phyloP scores from a whole-genome alignment of 257 asterid species.

The Solanum habrochaites region DNA sequence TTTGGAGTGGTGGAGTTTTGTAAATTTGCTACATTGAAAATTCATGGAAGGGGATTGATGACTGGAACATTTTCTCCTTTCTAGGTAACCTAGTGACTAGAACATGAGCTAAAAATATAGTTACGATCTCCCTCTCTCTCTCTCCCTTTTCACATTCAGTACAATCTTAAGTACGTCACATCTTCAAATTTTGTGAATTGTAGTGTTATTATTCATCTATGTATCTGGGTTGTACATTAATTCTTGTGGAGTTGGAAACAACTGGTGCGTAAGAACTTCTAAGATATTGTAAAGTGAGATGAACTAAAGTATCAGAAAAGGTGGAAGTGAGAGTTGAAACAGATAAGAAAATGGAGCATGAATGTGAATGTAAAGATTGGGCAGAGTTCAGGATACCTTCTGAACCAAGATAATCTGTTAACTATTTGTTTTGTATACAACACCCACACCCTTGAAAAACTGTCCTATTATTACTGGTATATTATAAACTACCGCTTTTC shows the following conservation, averaged over 20 bases:
- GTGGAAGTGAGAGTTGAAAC: neutral
- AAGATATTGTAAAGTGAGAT: neutral
- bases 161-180: neutral
- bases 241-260: neutral
- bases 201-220: neutral
- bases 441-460: neutral
- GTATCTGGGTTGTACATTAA: neutral
- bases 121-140: neutral
- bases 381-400: neutral
- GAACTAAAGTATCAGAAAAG: neutral
- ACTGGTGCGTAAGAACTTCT: neutral
- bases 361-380: neutral
- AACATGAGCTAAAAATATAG: neutral
- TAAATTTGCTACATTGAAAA: neutral
- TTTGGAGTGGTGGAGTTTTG: neutral
- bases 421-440: neutral
- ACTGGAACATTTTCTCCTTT: neutral
- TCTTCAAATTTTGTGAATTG: neutral
- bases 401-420: neutral
- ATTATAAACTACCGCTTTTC: neutral
- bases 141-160: neutral
- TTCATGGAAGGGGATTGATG: neutral
- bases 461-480: neutral
- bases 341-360: neutral
- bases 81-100: neutral